A percentile compares a stretch with the other conserved stretches of the same genome.
phyloP scores from a whole-genome alignment of 2,329 filamentous ascomycete species.

The Podosphaera leucotricha region DNA sequence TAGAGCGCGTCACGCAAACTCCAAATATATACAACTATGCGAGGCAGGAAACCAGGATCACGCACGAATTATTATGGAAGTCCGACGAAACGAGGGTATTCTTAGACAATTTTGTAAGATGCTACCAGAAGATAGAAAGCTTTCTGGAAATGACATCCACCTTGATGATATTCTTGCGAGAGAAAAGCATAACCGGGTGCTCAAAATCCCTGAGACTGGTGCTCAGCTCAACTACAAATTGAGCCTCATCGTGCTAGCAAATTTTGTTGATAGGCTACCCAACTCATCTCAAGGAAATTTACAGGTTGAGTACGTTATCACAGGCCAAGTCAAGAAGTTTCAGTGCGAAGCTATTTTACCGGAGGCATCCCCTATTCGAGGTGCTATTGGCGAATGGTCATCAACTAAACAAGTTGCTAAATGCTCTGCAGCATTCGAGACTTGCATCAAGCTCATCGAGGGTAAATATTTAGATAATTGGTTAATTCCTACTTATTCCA shows the following conservation, averaged over 20 bases:
- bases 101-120: conserved; percentile 56
- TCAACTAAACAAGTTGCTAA: conserved; percentile 57
- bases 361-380: conserved; percentile 44
- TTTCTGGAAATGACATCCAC: conserved; percentile 34
- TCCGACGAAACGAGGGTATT: conserved; percentile 32
- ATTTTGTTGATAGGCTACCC: conserved; percentile 48
- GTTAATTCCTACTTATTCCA: conserved; percentile 49
- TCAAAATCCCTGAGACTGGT: conserved; percentile 38
- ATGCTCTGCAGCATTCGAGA: conserved; percentile 69
- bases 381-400: conserved; percentile 37
- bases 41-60: conserved; percentile 47
- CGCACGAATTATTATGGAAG: conserved; percentile 29
- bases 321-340: conserved; percentile 31
- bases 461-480: conserved; percentile 46
- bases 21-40: conserved; percentile 65
- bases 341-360: conserved; percentile 63
- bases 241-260: conserved; percentile 45
- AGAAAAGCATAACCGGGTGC: conserved; percentile 19
- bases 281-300: conserved; percentile 18
- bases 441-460: conserved; percentile 46
- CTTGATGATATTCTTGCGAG: conserved; percentile 30
- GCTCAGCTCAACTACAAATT: conserved; percentile 60
- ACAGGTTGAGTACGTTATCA: conserved; percentile 36
- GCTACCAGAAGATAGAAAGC: conserved; percentile 49
- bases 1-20: conserved; percentile 53